Evolutionary conservation across 768 basidiomycete species (phyloP).

Genomic region (Termitomyces sp.): DNA sequence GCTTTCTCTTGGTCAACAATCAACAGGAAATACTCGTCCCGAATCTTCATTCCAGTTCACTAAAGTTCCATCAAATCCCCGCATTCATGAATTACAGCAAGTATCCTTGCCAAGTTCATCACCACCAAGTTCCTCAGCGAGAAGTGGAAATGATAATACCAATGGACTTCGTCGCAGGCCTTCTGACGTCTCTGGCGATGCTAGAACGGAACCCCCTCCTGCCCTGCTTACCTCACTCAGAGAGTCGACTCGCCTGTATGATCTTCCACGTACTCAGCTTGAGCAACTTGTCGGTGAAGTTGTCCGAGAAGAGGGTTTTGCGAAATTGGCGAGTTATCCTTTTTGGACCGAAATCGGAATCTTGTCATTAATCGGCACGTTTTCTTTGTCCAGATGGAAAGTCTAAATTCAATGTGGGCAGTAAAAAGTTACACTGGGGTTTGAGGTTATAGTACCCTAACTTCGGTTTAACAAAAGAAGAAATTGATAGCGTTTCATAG

Average conservation of each 20-base stretch:
- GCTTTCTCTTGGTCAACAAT: not conserved
- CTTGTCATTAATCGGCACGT: not conserved
- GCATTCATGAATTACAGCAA: not conserved
- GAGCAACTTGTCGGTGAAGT: slow-evolving; percentile 58
- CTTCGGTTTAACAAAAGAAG: not conserved
- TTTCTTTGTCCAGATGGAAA: slow-evolving; percentile 40
- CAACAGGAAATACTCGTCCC: not conserved
- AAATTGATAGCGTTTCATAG: no score
- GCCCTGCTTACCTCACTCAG: slow-evolving; percentile 36
- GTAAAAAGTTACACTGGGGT: slow-evolving; percentile 35
- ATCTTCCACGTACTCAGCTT: slow-evolving; percentile 46
- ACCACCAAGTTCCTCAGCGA: slow-evolving; percentile 11
- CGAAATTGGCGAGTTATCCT: slow-evolving; percentile 54
- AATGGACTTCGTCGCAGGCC: not conserved
- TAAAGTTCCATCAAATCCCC: not conserved
- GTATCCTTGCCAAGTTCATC: slow-evolving; percentile 10
- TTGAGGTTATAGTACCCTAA: not conserved
- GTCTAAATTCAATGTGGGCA: slow-evolving; percentile 51
- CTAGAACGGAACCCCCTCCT: not conserved
- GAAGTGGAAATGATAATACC: not conserved
- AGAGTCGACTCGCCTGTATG: slow-evolving; percentile 47
- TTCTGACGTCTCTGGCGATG: not conserved
- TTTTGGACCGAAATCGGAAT: not conserved
- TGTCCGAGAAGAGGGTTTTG: slow-evolving; percentile 74
- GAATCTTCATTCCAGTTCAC: not conserved